Conservation (phyloP, 2,329 filamentous ascomycete species). For the Neurospora sp. region DNA sequence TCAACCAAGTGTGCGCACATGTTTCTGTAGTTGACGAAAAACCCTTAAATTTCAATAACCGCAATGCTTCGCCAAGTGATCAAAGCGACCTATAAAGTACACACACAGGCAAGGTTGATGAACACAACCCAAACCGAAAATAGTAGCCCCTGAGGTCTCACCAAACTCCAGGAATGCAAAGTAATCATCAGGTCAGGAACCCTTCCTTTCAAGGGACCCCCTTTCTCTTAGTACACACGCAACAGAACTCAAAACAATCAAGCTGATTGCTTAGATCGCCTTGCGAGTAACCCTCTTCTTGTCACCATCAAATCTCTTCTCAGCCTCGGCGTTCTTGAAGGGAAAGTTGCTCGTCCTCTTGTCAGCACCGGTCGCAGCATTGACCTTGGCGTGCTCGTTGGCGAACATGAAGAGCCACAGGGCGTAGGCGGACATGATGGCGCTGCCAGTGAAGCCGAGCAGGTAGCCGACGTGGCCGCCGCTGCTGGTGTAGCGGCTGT, state of each 20-base stretch:
- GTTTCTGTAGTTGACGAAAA: neutral
- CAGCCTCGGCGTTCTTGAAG: constrained; percentile 27
- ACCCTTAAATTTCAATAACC: neutral
- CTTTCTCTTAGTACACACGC: neutral
- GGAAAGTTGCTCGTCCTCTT: constrained; percentile 32
- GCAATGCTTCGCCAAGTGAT: neutral
- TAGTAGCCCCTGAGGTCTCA: neutral
- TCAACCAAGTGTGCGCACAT: neutral
- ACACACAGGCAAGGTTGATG: neutral
- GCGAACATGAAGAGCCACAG: constrained; percentile 48
- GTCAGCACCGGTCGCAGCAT: constrained; percentile 29
- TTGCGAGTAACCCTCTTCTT: neutral
- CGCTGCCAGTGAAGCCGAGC: constrained; percentile 49
- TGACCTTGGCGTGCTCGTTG: constrained; percentile 25
- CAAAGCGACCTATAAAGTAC: neutral
- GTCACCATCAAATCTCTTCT: constrained; percentile 15
- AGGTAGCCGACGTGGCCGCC: constrained; percentile 45
- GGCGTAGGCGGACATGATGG: constrained; percentile 49
- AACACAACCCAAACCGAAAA: neutral
- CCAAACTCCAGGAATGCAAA: neutral
- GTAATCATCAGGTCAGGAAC: neutral
- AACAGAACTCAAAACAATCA: neutral
- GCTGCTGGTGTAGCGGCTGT: constrained; percentile 52
- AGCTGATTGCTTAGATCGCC: neutral
- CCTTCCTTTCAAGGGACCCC: neutral